Base-by-base conservation (phyloP, 257 asterid genomes). In the Galeopsis tetrahit region DNA sequence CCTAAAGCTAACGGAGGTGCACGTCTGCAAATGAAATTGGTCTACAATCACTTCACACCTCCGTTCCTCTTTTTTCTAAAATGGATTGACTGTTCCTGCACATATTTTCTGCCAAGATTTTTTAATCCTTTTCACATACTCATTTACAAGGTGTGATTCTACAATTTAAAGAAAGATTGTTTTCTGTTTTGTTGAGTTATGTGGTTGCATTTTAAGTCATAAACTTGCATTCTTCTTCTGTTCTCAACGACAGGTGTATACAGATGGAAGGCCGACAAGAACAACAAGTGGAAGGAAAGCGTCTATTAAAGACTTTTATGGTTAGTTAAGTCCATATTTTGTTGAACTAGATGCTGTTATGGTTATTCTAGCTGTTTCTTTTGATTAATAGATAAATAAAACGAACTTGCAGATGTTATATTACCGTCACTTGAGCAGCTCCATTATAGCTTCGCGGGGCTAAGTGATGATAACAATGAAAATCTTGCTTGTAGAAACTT, bases 351-450 rank as follows among this genome's bases (percentile, higher is more conserved):
- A 21, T 21, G 28, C 28, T 21, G 28, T 21, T 21, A 21, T 21
- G 28, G 28, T 21, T 21, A 38, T 44, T 66, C 71, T 72, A 40
- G 39, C 61, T 33, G 74, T 7, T 57, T 56, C 51, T 53, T 62
- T 51, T 11, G 14, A 38, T 48, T 38, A 65, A 14, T 35, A 72
- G 28, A 21, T 21, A 21, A 21, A 21, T 21, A 21, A 21, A 21
- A 21, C 28, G 44, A 63, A 71, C 56, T 80, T 68, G 70, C 93
- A 91, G 97, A 91, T 60, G 79, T 94, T 69, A 91, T 94, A 86
- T 71, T 91, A 75, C 98, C 97, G 1, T 86, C 96, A 32, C 92
- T 91, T 46, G 82, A 87, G 80, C 90, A 84, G 79, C 94, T 94
- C 69, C 95, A 93, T 63, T 72, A 75, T 6, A 85, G 84, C 82